phyloP scores from a whole-genome alignment of 768 basidiomycete genomes.

The Xerocomus brunneocitrinus region DNA sequence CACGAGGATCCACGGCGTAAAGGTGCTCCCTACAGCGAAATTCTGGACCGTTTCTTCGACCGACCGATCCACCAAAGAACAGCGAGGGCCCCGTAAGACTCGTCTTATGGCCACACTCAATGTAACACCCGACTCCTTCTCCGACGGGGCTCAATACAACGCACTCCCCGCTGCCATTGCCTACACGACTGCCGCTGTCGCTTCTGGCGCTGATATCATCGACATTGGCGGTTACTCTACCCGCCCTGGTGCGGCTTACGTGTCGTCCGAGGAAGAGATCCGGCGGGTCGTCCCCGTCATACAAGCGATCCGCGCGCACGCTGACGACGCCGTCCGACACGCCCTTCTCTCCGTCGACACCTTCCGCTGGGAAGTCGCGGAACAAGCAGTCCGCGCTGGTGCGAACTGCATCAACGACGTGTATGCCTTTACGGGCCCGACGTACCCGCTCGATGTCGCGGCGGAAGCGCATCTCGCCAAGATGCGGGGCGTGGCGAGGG shows the following conservation, averaged over 20 bases:
- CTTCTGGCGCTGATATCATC: slow-evolving; percentile 66
- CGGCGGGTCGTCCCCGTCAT: slow-evolving; percentile 71
- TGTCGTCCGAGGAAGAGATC: slow-evolving; percentile 67
- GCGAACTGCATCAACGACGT: slow-evolving; percentile 96
- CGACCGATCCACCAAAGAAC: slow-evolving; percentile 5
- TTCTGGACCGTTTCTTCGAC: slow-evolving; percentile 25
- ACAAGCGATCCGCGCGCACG: slow-evolving; percentile 44
- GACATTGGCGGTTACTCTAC: slow-evolving; percentile 96
- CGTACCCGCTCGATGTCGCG: slow-evolving; percentile 35
- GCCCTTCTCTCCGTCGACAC: slow-evolving; percentile 27
- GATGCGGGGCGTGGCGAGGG: slow-evolving; percentile 66
- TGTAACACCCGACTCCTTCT: slow-evolving; percentile 93
- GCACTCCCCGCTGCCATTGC: slow-evolving; percentile 49
- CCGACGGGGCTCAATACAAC: slow-evolving; percentile 69
- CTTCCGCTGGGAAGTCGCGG: slow-evolving; percentile 22
- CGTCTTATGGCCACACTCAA: slow-evolving; percentile 92
- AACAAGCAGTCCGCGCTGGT: slow-evolving; percentile 63
- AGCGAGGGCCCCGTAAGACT: slow-evolving; percentile 37
- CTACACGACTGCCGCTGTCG: slow-evolving; percentile 47
- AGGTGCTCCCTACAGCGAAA: slow-evolving; percentile 19
- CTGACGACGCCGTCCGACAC: slow-evolving; percentile 8
- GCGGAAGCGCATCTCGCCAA: slow-evolving; percentile 40
- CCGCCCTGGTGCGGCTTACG: slow-evolving; percentile 68
- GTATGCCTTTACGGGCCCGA: slow-evolving; percentile 67
- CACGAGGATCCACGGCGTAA: slow-evolving; percentile 5